Evolutionary conservation across 192 early-diverging fungal species (phyloP).

Genomic region (Entrophospora sp.): DNA sequence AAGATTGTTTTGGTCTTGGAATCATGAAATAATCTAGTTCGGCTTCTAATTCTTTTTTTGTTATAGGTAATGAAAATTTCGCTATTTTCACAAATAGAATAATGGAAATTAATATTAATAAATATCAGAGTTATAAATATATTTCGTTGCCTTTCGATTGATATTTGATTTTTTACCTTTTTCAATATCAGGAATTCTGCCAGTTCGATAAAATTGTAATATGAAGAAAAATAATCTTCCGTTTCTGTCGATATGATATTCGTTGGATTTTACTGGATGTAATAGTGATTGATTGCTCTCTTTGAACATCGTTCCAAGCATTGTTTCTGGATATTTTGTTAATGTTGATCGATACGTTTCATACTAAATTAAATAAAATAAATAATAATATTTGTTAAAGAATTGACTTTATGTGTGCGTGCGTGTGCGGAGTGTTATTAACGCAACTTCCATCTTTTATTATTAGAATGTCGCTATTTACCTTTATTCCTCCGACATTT

Average conservation of each 20-base stretch:
- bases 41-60: conserved; percentile 8
- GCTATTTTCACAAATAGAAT: too few species aligned
- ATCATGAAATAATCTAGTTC: conserved; percentile 18
- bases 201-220: conserved; percentile 14
- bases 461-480: neutral
- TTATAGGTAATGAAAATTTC: neutral
- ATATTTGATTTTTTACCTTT: neutral
- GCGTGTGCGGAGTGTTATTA: too few species aligned
- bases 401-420: too few species aligned
- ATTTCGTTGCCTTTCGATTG: too few species aligned
- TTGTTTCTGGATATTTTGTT: conserved; percentile 9
- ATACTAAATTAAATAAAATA: neutral
- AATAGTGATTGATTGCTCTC: neutral
- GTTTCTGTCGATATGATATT: conserved; percentile 9
- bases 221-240: conserved; percentile 7
- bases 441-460: neutral
- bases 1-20: neutral
- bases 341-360: conserved; percentile 11
- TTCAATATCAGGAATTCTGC: neutral
- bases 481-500: conserved; percentile 15
- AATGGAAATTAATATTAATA: too few species aligned
- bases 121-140: too few species aligned
- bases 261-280: neutral
- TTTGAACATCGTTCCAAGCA: conserved; percentile 12
- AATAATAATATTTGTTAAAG: neutral